Percentiles rank a stretch among this genome's conserved stretches.
phyloP scores from a whole-genome alignment of 2,329 filamentous ascomycete species.

The Paradendryphiella salina region DNA sequence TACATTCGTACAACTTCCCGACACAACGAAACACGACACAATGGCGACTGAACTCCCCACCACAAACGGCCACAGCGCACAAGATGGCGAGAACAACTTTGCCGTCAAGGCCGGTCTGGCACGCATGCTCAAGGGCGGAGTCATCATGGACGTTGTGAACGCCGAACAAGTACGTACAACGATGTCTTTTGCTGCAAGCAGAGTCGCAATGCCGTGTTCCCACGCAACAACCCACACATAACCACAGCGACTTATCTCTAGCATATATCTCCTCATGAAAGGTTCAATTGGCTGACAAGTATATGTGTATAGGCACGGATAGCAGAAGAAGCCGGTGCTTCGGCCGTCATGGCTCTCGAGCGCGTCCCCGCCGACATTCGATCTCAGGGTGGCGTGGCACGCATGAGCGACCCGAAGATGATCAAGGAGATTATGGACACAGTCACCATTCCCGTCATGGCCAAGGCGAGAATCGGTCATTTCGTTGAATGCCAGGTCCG shows the following conservation, averaged over 20 bases:
- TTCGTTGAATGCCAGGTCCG: constrained; percentile 89
- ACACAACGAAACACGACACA: constrained; percentile 16
- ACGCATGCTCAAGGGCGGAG: constrained; percentile 97
- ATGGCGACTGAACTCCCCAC: constrained; percentile 56
- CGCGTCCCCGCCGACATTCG: constrained; percentile 96
- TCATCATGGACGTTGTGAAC: constrained; percentile 99
- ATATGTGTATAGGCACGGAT: constrained; percentile 71
- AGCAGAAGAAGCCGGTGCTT: constrained; percentile 93
- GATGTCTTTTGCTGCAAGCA: not conserved
- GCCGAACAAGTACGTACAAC: constrained; percentile 68
- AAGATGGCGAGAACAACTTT: constrained; percentile 63
- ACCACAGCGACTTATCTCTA: too few relatives aligned
- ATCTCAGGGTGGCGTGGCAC: constrained; percentile 85
- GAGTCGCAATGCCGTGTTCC: too few relatives aligned
- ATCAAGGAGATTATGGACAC: constrained; percentile 94
- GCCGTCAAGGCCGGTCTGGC: constrained; percentile 93
- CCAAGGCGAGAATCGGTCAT: constrained; percentile 96
- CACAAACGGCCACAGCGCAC: constrained; percentile 49
- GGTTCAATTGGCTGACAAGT: not conserved
- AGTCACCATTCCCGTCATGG: constrained; percentile 98
- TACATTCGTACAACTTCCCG: not conserved
- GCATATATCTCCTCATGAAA: too few relatives aligned
- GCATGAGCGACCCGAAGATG: constrained; percentile 94
- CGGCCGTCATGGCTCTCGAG: constrained; percentile 97
- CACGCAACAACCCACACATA: too few relatives aligned